Evolutionary conservation across 2,329 filamentous ascomycete species (phyloP).

Genomic region (Fusarium sp.): DNA sequence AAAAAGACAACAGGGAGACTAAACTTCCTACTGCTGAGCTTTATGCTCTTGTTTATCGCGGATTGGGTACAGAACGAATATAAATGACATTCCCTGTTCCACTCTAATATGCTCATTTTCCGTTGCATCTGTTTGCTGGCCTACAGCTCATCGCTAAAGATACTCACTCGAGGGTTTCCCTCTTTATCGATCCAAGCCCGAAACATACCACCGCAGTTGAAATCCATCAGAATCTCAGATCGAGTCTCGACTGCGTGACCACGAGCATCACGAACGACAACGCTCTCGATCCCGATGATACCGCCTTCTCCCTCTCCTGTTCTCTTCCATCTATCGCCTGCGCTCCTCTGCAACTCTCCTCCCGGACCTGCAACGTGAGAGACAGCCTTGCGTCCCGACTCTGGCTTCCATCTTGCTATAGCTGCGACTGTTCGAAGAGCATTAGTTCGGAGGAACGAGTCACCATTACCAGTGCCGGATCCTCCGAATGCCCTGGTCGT

Average conservation of each 20-base stretch:
- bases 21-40: conserved; percentile 20
- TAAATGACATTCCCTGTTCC: conserved; percentile 42
- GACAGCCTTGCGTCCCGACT: conserved; percentile 68
- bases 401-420: conserved; percentile 72
- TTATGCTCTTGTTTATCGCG: conserved; percentile 24
- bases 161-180: conserved; percentile 65
- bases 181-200: conserved; percentile 77
- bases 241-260: conserved; percentile 56
- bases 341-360: conserved; percentile 80
- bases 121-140: background rate
- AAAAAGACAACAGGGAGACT: conserved; percentile 15
- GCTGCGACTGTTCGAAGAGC: conserved; percentile 79
- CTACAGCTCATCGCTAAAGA: conserved; percentile 49
- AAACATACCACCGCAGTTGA: conserved; percentile 91
- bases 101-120: background rate
- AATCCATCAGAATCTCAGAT: conserved; percentile 75
- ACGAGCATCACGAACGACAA: conserved; percentile 57
- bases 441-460: conserved; percentile 80
- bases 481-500: conserved; percentile 63
- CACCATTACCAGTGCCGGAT: conserved; percentile 88
- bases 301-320: conserved; percentile 86
- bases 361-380: conserved; percentile 73
- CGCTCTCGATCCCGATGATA: conserved; percentile 82
- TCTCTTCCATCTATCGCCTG: conserved; percentile 76
- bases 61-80: conserved; percentile 41